These are phyloP conservation scores for Nakazawaea ernobii DNA, from an alignment of 805 yeast genomes.

Conservation along the genomic window DNA sequence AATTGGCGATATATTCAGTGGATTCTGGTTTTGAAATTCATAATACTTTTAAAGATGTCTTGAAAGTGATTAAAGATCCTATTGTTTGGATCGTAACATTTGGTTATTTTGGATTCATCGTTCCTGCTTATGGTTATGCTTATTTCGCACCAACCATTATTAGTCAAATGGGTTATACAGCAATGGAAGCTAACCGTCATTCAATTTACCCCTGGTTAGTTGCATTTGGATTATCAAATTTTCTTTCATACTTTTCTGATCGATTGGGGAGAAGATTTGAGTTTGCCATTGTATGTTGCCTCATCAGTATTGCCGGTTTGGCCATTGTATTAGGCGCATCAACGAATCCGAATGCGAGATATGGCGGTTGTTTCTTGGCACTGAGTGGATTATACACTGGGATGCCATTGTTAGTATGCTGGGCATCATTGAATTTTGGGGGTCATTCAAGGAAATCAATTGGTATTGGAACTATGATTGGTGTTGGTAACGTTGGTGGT, in stretches of 20 bases:
- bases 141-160: slow-evolving; percentile 69
- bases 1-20: slow-evolving; percentile 49
- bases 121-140: slow-evolving; percentile 71
- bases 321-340: slow-evolving; percentile 46
- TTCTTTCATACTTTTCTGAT: slow-evolving; percentile 60
- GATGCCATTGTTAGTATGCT: slow-evolving; percentile 67
- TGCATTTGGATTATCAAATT: slow-evolving; percentile 63
- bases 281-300: slow-evolving; percentile 26
- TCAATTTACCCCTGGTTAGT: slow-evolving; percentile 83
- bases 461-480: slow-evolving; percentile 49
- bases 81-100: slow-evolving; percentile 51
- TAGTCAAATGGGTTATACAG: slow-evolving; percentile 54
- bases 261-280: slow-evolving; percentile 38
- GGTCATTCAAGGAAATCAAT: slow-evolving; percentile 57
- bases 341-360: slow-evolving; percentile 36
- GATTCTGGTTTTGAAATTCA: slow-evolving; percentile 45
- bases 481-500: slow-evolving; percentile 73
- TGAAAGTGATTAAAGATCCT: slow-evolving; percentile 51
- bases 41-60: slow-evolving; percentile 39
- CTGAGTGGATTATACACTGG: slow-evolving; percentile 56
- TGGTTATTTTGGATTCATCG: slow-evolving; percentile 57
- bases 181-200: slow-evolving; percentile 69
- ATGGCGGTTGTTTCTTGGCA: slow-evolving; percentile 58
- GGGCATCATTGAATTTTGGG: slow-evolving; percentile 56
- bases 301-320: slow-evolving; percentile 47